A percentile compares a stretch with the other conserved stretches of the same genome.
Conservation (phyloP, 768 basidiomycete species). For the Trametes coccinea region DNA sequence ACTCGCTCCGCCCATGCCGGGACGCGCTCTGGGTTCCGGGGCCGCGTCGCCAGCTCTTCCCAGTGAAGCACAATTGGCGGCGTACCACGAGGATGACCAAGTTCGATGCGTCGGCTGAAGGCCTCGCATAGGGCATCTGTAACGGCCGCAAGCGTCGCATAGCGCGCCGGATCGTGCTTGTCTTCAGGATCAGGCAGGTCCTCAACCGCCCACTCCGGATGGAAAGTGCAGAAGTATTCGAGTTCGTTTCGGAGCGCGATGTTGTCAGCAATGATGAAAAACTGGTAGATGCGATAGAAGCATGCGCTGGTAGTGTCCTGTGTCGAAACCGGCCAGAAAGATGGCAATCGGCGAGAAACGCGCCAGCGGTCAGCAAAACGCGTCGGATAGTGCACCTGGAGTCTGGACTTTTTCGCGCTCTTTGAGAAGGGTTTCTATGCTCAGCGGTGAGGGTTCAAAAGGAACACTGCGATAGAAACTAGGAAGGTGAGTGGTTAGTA, state of each 20-base stretch:
- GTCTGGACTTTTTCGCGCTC: neutral
- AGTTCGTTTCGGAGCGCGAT: neutral
- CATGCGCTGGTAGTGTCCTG: constrained; percentile 27
- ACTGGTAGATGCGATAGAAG: constrained; percentile 4
- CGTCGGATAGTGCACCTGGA: neutral
- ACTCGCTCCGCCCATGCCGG: constrained; percentile 32
- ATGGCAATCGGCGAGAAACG: neutral
- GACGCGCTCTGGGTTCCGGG: constrained; percentile 31
- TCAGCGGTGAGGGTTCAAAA: neutral
- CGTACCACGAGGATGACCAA: constrained; percentile 36
- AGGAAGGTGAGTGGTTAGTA: neutral
- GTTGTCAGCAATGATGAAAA: neutral
- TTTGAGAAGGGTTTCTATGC: neutral
- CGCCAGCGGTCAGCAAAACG: neutral
- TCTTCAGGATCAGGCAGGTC: neutral
- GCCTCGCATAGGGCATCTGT: neutral
- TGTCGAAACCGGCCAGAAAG: neutral
- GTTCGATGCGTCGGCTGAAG: constrained; percentile 25
- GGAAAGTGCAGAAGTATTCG: constrained; percentile 1
- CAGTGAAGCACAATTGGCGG: constrained; percentile 37
- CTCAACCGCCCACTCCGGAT: constrained; percentile 1
- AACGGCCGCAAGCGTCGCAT: neutral
- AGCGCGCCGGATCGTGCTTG: neutral
- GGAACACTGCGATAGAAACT: neutral
- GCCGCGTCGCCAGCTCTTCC: constrained; percentile 32